phyloP scores from a whole-genome alignment of 257 asterid species.

The Anisodus acutangulus region DNA sequence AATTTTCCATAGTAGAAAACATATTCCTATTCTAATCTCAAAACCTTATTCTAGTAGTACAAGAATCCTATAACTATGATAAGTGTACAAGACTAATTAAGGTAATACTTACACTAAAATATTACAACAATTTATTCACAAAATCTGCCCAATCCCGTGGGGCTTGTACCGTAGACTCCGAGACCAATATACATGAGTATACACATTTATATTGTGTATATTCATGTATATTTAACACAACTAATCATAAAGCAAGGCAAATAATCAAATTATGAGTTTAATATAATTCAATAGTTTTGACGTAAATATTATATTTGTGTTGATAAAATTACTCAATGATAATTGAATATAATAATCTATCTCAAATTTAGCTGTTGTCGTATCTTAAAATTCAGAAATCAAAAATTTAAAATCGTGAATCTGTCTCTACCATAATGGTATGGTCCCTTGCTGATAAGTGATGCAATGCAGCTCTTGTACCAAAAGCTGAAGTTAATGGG shows the following conservation, averaged over 20 bases:
- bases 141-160: too few relatives aligned
- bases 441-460: neutral
- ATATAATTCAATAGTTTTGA: neutral
- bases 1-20: too few relatives aligned
- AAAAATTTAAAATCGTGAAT: neutral
- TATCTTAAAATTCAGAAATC: too few relatives aligned
- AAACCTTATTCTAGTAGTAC: too few relatives aligned
- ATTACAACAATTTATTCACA: too few relatives aligned
- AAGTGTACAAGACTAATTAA: too few relatives aligned
- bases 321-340: neutral
- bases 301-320: neutral
- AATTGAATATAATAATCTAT: neutral
- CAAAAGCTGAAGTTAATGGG: neutral
- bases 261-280: neutral
- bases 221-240: neutral
- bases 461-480: constrained; percentile 19
- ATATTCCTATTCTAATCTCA: too few relatives aligned
- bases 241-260: neutral
- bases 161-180: too few relatives aligned
- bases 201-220: too few relatives aligned
- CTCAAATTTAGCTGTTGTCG: neutral
- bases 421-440: neutral
- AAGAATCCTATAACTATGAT: too few relatives aligned
- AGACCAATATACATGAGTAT: too few relatives aligned
- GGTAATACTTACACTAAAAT: too few relatives aligned